Conservation (phyloP, 768 basidiomycete species). For the Boletus vermiculosoides region DNA sequence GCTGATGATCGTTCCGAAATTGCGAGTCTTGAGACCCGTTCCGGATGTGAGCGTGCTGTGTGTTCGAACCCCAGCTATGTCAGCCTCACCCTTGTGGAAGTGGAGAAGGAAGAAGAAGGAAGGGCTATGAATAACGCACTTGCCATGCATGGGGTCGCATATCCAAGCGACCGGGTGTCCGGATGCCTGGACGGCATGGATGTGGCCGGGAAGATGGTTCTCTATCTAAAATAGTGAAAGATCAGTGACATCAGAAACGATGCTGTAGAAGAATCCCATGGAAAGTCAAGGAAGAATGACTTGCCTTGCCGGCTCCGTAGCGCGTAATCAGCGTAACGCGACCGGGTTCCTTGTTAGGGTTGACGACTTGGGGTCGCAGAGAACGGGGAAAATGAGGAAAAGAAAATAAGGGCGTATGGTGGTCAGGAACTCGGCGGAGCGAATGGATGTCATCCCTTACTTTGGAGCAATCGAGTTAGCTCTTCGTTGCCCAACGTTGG, state of each 20-base stretch:
- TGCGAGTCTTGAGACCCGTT: conserved; percentile 82
- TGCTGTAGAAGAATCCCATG: background rate
- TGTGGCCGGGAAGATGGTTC: conserved; percentile 72
- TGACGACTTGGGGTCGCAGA: conserved; percentile 58
- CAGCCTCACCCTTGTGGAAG: background rate
- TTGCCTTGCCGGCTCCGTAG: conserved; percentile 86
- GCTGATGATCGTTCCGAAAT: conserved; percentile 84
- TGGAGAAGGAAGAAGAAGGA: background rate
- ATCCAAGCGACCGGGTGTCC: conserved; percentile 91
- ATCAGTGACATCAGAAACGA: background rate
- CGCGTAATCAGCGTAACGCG: conserved; percentile 89
- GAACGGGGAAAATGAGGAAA: background rate
- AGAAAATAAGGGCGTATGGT: background rate
- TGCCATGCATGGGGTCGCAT: conserved; percentile 99
- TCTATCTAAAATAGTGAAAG: conserved; percentile 55
- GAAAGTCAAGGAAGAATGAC: background rate
- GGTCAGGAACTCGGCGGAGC: background rate
- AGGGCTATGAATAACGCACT: conserved; percentile 51
- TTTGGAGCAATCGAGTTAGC: conserved; percentile 69
- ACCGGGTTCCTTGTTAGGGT: conserved; percentile 79
- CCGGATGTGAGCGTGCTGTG: conserved; percentile 78
- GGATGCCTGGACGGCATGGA: conserved; percentile 73
- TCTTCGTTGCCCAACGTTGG: conserved; percentile 82
- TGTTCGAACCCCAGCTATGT: background rate
- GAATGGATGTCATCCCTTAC: conserved; percentile 42